These are phyloP conservation scores for Prunus yedoensis DNA, from an alignment of 331 rosid species.

Conservation along the genomic window DNA sequence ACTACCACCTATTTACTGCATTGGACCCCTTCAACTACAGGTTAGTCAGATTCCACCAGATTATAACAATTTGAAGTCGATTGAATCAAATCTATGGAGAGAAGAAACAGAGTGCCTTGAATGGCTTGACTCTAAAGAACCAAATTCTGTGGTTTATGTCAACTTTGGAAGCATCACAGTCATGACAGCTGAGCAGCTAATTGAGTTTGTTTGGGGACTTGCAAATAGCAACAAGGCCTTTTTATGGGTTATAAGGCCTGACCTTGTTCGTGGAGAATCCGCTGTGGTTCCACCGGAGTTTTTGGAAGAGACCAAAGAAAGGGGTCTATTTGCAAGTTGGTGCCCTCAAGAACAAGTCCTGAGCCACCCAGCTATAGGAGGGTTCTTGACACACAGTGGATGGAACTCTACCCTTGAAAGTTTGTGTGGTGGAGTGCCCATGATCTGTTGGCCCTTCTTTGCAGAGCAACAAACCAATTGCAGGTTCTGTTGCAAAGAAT, in stretches of 20 bases:
- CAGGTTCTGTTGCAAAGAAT: slow-evolving; percentile 40
- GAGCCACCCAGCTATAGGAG: slow-evolving; percentile 28
- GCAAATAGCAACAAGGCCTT: slow-evolving; percentile 22
- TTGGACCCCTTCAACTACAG: slow-evolving; percentile 24
- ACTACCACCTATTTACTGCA: slow-evolving; percentile 17
- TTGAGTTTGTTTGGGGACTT: slow-evolving; percentile 38
- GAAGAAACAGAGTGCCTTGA: slow-evolving; percentile 24
- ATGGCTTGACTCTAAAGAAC: slow-evolving; percentile 30
- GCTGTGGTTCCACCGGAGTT: slow-evolving; percentile 31
- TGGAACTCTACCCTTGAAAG: slow-evolving; percentile 43
- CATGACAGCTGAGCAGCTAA: slow-evolving; percentile 28
- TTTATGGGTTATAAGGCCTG: slow-evolving; percentile 37
- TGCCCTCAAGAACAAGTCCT: slow-evolving; percentile 46
- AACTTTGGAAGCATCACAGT: slow-evolving; percentile 40
- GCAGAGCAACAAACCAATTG: slow-evolving; percentile 46
- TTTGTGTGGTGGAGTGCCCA: slow-evolving; percentile 17
- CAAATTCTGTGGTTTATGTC: slow-evolving; percentile 30
- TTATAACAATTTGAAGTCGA: not conserved
- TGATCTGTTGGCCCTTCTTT: slow-evolving; percentile 40
- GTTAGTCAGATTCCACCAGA: slow-evolving; percentile 15
- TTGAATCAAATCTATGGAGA: slow-evolving; percentile 35
- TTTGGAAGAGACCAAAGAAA: slow-evolving; percentile 28
- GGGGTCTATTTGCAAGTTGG: slow-evolving; percentile 51
- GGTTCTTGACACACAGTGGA: slow-evolving; percentile 37
- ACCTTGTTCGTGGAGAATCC: slow-evolving; percentile 22